phyloP scores from a whole-genome alignment of 495 filamentous ascomycete species.

The Hypoxylon intermedium region DNA sequence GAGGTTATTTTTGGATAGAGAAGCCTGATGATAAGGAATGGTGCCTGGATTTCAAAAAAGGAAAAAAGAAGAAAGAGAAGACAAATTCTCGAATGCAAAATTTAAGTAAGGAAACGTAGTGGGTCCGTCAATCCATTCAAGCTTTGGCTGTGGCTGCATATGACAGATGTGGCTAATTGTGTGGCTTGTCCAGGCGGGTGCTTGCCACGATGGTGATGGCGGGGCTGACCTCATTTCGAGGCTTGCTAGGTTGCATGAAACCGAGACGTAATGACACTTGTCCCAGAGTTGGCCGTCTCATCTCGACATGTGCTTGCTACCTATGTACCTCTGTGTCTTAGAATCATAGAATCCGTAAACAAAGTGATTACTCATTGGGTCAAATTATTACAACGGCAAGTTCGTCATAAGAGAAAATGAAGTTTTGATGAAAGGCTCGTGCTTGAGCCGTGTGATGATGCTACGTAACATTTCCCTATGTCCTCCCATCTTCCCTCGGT shows the following conservation, averaged over 20 bases:
- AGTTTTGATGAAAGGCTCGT: constrained; percentile 4
- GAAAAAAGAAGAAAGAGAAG: constrained; percentile 3
- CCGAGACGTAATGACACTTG: constrained; percentile 17
- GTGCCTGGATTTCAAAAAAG: constrained; percentile 48
- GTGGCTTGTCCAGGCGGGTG: too few species aligned
- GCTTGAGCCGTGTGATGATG: neutral
- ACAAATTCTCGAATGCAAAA: neutral
- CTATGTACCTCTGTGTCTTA: too few species aligned
- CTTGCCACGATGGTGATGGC: too few species aligned
- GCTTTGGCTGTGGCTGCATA: too few species aligned
- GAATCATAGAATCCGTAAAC: too few species aligned
- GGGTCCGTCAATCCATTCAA: too few species aligned
- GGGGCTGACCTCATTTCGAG: too few species aligned
- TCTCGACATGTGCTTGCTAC: neutral
- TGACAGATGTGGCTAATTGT: too few species aligned
- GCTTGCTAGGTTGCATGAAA: neutral
- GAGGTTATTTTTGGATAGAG: constrained; percentile 23
- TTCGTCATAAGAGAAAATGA: neutral
- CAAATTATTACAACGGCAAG: too few species aligned
- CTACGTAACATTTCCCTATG: constrained; percentile 12
- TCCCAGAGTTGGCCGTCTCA: constrained; percentile 4
- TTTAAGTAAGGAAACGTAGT: neutral
- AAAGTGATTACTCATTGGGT: too few species aligned
- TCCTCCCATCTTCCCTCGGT: constrained; percentile 1
- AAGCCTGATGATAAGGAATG: constrained; percentile 62